These are phyloP conservation scores for Rosa rugosa DNA, from an alignment of 306 rosid genomes.

Conservation along the genomic window DNA sequence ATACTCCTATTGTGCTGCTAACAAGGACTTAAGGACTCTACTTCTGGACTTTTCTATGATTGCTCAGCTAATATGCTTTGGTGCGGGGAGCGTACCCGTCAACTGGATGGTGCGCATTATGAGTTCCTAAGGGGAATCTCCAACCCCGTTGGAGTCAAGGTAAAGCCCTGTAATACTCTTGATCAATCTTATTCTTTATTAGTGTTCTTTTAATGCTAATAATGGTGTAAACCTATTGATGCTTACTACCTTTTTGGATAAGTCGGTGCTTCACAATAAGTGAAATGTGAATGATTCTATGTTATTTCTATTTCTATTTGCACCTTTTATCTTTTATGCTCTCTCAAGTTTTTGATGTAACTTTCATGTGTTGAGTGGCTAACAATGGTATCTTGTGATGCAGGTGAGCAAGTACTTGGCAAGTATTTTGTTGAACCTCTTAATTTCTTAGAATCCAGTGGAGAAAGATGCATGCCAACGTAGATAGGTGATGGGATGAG, in stretches of 20 bases:
- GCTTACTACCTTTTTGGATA: neutral
- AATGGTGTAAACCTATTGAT: neutral
- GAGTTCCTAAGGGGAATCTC: constrained; percentile 77
- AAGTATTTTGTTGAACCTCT: neutral
- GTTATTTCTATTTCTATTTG: neutral
- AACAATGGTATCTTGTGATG: constrained; percentile 12
- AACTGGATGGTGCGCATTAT: constrained; percentile 31
- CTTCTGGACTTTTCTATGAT: too few relatives aligned
- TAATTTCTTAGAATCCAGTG: neutral
- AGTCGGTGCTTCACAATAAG: neutral
- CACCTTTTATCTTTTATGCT: neutral
- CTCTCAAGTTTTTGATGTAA: neutral
- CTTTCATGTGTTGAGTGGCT: neutral
- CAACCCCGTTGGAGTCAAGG: constrained; percentile 68
- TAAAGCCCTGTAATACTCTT: neutral
- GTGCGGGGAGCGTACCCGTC: neutral
- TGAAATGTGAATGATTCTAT: neutral
- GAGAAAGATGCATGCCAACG: neutral
- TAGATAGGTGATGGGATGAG: neutral
- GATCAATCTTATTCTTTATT: neutral
- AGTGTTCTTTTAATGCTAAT: neutral
- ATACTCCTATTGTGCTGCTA: constrained; percentile 83
- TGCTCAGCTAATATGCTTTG: too few relatives aligned
- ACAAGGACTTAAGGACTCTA: constrained; percentile 44
- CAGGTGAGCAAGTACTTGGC: constrained; percentile 57